phyloP scores from a whole-genome alignment of 2,329 filamentous ascomycete species.

The Ophiostoma ulmi region DNA sequence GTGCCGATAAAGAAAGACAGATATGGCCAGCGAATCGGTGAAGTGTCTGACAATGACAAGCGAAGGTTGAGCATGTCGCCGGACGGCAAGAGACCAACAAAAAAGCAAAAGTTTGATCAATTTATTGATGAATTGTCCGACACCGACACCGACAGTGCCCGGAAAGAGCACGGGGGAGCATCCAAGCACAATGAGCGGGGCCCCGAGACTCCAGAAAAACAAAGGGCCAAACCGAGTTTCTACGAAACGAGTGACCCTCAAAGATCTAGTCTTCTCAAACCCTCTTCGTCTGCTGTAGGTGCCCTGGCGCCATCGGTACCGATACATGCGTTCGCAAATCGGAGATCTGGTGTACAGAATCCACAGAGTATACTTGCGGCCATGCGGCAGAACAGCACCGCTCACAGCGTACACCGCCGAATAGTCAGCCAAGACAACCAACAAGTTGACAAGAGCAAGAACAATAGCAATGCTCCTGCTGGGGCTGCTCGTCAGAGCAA shows the following conservation, averaged over 20 bases:
- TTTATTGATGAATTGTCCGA: not conserved
- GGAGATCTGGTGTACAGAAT: no score
- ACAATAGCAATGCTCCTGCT: not conserved
- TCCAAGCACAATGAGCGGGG: no score
- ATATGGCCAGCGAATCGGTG: not conserved
- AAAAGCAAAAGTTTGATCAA: not conserved
- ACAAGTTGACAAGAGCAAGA: not conserved
- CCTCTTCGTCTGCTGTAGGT: no score
- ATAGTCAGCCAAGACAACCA: not conserved
- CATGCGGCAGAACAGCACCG: not conserved
- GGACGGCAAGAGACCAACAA: not conserved
- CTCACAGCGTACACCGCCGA: not conserved
- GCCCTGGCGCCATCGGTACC: no score
- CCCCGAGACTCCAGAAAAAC: no score
- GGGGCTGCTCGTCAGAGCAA: no score
- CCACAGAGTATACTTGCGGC: not conserved
- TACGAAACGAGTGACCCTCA: no score
- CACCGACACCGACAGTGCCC: not conserved
- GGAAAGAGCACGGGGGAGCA: not conserved
- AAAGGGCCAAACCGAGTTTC: no score
- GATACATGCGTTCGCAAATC: no score
- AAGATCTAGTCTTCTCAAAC: no score
- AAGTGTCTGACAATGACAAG: not conserved
- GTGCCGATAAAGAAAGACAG: not conserved
- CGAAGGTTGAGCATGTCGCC: not conserved